A percentile compares a stretch with the other conserved stretches of the same genome.
Evolutionary conservation across 371 early-diverging fungal genomes (phyloP).

Genomic region (Actinomortierella wolfii): DNA sequence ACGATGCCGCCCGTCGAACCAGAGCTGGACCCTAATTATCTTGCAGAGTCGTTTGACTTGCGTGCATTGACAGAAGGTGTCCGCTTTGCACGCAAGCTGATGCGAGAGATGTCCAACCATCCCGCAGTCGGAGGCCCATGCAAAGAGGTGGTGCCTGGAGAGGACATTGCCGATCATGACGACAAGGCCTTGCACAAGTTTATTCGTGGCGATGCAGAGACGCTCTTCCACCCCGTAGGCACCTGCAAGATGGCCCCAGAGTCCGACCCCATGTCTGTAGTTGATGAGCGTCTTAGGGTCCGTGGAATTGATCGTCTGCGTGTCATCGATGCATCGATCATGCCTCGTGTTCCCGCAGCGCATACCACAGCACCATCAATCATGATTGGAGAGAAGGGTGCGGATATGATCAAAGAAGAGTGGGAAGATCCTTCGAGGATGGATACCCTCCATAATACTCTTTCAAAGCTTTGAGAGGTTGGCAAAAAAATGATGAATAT

Average conservation of each 20-base stretch:
- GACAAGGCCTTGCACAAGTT: slow-evolving; percentile 12
- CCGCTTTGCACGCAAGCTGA: slow-evolving; percentile 19
- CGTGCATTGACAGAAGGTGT: slow-evolving; percentile 22
- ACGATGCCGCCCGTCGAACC: slow-evolving; percentile 5
- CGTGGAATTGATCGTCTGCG: slow-evolving; percentile 48
- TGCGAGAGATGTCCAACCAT: slow-evolving; percentile 18
- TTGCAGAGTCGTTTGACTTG: slow-evolving; percentile 27
- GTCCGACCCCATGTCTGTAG: slow-evolving; percentile 45
- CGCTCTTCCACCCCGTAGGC: slow-evolving; percentile 16
- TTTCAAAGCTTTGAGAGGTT: no score
- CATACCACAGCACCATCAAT: slow-evolving; percentile 32
- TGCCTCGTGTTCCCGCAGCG: slow-evolving; percentile 45
- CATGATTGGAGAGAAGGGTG: slow-evolving; percentile 36
- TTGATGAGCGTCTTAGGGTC: slow-evolving; percentile 50
- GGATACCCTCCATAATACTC: no score
- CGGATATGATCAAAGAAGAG: slow-evolving; percentile 40
- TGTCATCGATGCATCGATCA: slow-evolving; percentile 55
- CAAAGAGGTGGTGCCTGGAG: slow-evolving; percentile 18
- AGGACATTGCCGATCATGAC: slow-evolving; percentile 12
- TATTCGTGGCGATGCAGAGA: not conserved
- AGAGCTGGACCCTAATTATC: slow-evolving; percentile 26
- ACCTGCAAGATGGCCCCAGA: slow-evolving; percentile 34
- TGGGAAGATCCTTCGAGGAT: slow-evolving; percentile 11
- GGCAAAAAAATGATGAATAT: no score
- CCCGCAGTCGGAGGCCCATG: slow-evolving; percentile 16